These are phyloP conservation scores for Diplodia scrobiculata DNA, from an alignment of 2,329 filamentous ascomycete species.

Conservation along the genomic window DNA sequence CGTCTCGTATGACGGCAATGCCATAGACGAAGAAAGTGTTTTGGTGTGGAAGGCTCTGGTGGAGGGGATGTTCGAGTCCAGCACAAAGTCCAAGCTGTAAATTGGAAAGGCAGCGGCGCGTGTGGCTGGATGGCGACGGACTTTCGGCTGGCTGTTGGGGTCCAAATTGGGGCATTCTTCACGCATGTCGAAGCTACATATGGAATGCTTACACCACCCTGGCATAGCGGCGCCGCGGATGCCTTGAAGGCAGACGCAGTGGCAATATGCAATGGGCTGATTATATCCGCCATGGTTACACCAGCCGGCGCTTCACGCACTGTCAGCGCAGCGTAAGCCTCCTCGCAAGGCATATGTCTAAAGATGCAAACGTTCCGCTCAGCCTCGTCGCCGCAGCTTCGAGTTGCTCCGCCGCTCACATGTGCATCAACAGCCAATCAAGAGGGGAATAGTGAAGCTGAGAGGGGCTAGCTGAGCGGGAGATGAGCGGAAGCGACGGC, in stretches of 20 bases:
- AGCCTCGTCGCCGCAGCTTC: not conserved
- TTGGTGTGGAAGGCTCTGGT: conserved; percentile 41
- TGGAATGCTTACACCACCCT: not conserved
- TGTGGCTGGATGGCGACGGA: not conserved
- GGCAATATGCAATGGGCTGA: no score
- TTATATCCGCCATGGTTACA: not conserved
- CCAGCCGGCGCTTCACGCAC: not conserved
- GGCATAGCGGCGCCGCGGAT: no score
- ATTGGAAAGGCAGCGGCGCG: conserved; percentile 27
- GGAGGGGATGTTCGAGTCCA: conserved; percentile 38
- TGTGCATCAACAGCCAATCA: not conserved
- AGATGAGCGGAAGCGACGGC: conserved; percentile 15
- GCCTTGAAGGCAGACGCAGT: not conserved
- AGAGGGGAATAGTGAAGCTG: not conserved
- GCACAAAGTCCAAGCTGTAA: conserved; percentile 1
- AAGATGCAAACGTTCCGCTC: not conserved
- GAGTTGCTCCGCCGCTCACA: not conserved
- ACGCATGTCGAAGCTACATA: not conserved
- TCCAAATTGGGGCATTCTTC: not conserved
- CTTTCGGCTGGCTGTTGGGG: not conserved
- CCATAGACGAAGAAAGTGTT: conserved; percentile 40
- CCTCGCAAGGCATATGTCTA: not conserved
- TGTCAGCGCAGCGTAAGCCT: conserved; percentile 15
- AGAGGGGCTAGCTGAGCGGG: conserved; percentile 2
- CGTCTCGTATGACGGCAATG: conserved; percentile 48